A percentile compares a stretch with the other conserved stretches of the same genome.
These are phyloP conservation scores for Crataegus laevigata DNA, from an alignment of 306 rosid species.

Conservation along the genomic window DNA sequence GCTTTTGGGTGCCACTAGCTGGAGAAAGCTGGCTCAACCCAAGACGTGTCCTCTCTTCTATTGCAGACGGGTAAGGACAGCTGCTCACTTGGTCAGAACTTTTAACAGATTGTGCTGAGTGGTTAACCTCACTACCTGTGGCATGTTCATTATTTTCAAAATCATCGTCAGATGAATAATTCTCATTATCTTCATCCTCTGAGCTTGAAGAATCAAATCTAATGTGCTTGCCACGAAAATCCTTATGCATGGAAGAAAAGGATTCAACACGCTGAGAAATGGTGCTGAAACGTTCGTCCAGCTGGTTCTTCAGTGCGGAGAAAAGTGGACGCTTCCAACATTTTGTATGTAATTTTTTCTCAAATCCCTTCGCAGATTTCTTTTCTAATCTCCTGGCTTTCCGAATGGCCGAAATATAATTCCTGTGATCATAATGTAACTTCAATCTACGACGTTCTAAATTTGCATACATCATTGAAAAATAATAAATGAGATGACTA, in stretches of 20 bases:
- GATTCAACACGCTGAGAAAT: constrained; percentile 69
- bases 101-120: constrained; percentile 28
- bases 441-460: constrained; percentile 2
- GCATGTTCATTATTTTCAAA: constrained; percentile 1
- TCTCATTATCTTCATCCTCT: not conserved
- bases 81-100: constrained; percentile 55
- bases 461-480: not conserved
- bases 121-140: constrained; percentile 16
- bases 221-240: constrained; percentile 57
- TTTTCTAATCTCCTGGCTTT: constrained; percentile 45
- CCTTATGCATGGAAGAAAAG: constrained; percentile 46
- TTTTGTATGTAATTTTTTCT: constrained; percentile 13
- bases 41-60: constrained; percentile 73
- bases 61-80: constrained; percentile 87
- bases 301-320: constrained; percentile 37
- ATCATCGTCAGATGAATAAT: not conserved
- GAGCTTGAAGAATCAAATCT: constrained; percentile 40
- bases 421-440: constrained; percentile 30
- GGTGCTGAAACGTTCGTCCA: constrained; percentile 57
- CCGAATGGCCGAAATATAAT: constrained; percentile 41
- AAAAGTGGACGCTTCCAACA: constrained; percentile 28
- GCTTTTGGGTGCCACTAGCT: constrained; percentile 26
- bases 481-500: not conserved
- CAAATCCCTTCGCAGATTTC: constrained; percentile 20
- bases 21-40: constrained; percentile 32